Base-by-base conservation (phyloP, 306 rosid species). In the Glycyrrhiza uralensis region DNA sequence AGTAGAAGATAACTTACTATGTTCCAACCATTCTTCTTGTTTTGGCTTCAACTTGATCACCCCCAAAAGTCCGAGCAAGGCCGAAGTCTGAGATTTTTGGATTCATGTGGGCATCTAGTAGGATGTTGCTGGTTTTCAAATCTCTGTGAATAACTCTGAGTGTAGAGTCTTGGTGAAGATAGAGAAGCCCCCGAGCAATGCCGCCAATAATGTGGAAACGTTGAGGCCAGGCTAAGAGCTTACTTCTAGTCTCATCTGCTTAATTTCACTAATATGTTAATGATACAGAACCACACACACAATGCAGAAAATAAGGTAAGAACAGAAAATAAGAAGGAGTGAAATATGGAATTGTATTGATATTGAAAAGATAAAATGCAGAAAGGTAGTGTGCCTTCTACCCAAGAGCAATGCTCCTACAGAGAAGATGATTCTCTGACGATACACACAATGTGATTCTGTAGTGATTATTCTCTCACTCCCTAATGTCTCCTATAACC, bases 151-250 rank as follows among this genome's bases (percentile, higher is more conserved):
- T 70, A n/a, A 77, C 64, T 23, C 77, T 61, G 6, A 70, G 17
- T 52, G 66, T 77, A 8, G 52, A 77, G 49, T 77, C 82, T 39
- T 70, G 60, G 5, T 70, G 72, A 70, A 77, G 72, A 63, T 77
- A 77, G 12, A 77, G 51, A 70, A 77, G 66, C 3, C 77, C 72
- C 19, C 60, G 39, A 51, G 77, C 77, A 20, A 70, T 15, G 3
- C 77, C 77, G 29, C 13, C 23, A 19, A 77, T 51, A 6, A 77
- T 77, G 17, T 61, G 39, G n/a, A 78, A 71, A 18, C 78, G 78
- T 2, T 61, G 32, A 29, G 5, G 42, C 82, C 82, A 78, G 8
- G 22, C 51, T 18, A 78, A 41, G 4, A 62, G 26, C 54, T 51
- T 51, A 38, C 67, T 28, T 54, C 50, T 66, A 23, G 50, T 13